Evolutionary conservation across 176 grass and related monocot species (phyloP).

Genomic region (Oryza coarctata): DNA sequence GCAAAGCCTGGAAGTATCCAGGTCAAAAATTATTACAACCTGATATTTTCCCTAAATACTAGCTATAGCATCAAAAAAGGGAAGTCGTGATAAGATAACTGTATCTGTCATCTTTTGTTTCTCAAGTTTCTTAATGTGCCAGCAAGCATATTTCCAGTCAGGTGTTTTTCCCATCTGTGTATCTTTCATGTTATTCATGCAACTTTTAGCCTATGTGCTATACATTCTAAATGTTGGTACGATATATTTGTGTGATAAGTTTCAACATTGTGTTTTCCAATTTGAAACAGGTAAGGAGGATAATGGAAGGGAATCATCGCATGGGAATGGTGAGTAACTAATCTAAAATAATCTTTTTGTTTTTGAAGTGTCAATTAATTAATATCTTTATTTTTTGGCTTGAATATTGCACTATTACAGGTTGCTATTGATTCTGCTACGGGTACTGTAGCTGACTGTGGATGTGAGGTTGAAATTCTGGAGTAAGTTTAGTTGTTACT

Average conservation of each 20-base stretch:
- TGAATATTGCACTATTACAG: constrained; percentile 38
- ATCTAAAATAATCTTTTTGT: neutral
- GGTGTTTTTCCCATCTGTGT: constrained; percentile 24
- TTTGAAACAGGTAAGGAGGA: constrained; percentile 75
- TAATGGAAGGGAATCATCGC: constrained; percentile 98
- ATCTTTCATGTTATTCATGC: neutral
- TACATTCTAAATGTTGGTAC: neutral
- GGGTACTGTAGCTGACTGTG: constrained; percentile 90
- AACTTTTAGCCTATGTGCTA: constrained; percentile 5
- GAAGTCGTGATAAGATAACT: neutral
- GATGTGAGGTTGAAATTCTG: constrained; percentile 97
- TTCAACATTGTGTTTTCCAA: neutral
- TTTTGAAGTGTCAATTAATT: constrained; percentile 34
- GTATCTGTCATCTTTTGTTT: constrained; percentile 22
- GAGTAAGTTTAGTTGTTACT: constrained; percentile 63
- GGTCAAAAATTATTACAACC: neutral
- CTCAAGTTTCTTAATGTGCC: neutral
- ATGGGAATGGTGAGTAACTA: constrained; percentile 87
- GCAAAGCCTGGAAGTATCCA: too few species aligned
- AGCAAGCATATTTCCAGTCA: neutral
- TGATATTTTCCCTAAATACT: constrained; percentile 5
- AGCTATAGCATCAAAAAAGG: constrained; percentile 2
- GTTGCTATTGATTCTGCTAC: constrained; percentile 82
- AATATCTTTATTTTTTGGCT: constrained; percentile 18
- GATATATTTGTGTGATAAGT: constrained; percentile 22